Percentiles rank a stretch among this genome's conserved stretches.
phyloP scores from a whole-genome alignment of 192 early-diverging fungal species.

The Mortierella claussenii region DNA sequence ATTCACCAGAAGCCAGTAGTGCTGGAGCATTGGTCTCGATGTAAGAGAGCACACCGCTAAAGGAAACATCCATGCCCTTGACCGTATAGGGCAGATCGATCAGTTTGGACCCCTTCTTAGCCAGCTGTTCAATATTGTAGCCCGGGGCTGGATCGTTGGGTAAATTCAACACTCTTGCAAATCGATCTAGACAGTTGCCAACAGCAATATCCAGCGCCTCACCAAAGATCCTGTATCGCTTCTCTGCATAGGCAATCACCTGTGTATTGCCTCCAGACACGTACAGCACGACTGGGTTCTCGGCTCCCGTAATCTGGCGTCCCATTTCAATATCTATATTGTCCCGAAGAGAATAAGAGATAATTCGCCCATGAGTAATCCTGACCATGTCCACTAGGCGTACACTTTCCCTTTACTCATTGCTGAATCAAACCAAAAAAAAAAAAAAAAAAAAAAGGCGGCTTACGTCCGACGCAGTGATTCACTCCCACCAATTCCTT shows the following conservation, averaged over 20 bases:
- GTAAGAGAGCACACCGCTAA: slow-evolving; percentile 93
- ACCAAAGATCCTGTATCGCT: slow-evolving; percentile 96
- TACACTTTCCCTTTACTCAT: no score
- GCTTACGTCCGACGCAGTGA: slow-evolving; percentile 93
- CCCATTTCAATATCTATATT: slow-evolving; percentile 96
- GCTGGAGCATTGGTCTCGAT: slow-evolving; percentile 83
- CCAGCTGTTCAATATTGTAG: slow-evolving; percentile 97
- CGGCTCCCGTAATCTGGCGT: slow-evolving; percentile 91
- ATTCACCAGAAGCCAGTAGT: slow-evolving; percentile 58
- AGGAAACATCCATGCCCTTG: slow-evolving; percentile 99
- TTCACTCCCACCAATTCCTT: slow-evolving; percentile 96
- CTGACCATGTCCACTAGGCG: no score
- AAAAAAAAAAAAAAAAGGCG: slow-evolving; percentile 1
- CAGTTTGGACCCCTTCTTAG: slow-evolving; percentile 88
- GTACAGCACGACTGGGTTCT: slow-evolving; percentile 96
- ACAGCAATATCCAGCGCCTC: slow-evolving; percentile 99
- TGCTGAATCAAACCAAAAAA: background rate
- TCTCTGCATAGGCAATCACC: slow-evolving; percentile 96
- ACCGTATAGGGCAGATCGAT: slow-evolving; percentile 95
- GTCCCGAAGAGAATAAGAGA: background rate
- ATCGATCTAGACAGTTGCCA: slow-evolving; percentile 98
- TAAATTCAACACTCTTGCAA: slow-evolving; percentile 92
- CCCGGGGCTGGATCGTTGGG: slow-evolving; percentile 98
- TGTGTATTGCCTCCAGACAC: slow-evolving; percentile 99
- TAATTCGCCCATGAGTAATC: background rate